Base-by-base conservation (phyloP, 2,329 filamentous ascomycete genomes). In the Colletotrichum higginsianum region DNA sequence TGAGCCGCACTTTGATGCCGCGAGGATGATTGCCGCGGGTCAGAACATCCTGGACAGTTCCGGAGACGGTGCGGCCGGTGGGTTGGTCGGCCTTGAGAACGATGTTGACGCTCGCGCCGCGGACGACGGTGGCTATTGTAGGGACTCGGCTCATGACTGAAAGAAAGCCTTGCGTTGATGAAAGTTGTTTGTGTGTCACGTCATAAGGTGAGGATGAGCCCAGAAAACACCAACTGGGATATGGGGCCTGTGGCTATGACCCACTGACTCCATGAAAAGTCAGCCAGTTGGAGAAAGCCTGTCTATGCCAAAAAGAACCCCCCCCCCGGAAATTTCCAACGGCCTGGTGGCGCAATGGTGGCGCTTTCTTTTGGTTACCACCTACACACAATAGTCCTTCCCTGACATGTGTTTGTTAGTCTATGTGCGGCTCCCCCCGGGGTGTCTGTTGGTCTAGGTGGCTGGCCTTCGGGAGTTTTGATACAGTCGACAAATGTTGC, bases 1-100 rank as follows among this genome's bases (percentile, higher is more conserved):
- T 82, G 7, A 96, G 84, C 2, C 93, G 89, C 30, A 95, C 93
- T 80, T 95, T 96, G 83, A 95, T 93, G 46, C 93, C 93, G 12
- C 92, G 87, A 3, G 92, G 92, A 76, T 96, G 93, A 75, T 95
- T 89, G 35, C 92, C 92, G 1, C 88, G 85, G 2, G 93, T 95
- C 58, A 96, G 84, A 0, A 95, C 80, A 56, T 94, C 89, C 63
- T 87, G 86, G 1, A 96, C 89, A 6, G 86, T 80, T 30, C 93
- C 93, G 55, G 86, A 84, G 1, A 94, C 93, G 76, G 94, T 90
- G 56, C 88, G 87, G 8, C 93, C 93, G 0, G 92, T 94, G 1
- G 88, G 88, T 79, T 96, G 93, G 80, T 96, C 93, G 72, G 88
- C 85, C 77, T 96, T 96, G 42, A 95, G 86, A 1, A 95, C 85